These are phyloP conservation scores for Adansonia madagascariensis DNA, from an alignment of 441 rosid species.

Conservation along the genomic window DNA sequence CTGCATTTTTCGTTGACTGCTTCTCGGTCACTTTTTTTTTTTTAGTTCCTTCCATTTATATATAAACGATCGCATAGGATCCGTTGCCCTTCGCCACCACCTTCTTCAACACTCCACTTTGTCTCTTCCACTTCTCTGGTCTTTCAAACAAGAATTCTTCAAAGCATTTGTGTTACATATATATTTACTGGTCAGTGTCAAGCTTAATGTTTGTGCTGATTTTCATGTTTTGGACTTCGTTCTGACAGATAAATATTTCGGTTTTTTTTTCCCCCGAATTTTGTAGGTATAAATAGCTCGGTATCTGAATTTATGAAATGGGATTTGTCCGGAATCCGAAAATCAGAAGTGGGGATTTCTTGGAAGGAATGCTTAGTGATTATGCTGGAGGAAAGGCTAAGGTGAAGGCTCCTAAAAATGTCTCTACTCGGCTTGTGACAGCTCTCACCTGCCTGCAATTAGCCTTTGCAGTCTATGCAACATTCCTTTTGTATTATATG, in stretches of 20 bases:
- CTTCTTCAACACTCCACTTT: conserved; percentile 4
- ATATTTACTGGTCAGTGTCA: conserved; percentile 21
- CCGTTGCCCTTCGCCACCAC: conserved; percentile 35
- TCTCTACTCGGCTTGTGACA: conserved; percentile 65
- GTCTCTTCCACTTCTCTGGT: background rate
- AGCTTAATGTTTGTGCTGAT: conserved; percentile 8
- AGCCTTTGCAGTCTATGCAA: conserved; percentile 87
- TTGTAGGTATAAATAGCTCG: conserved; percentile 25
- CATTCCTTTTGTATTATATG: conserved; percentile 85
- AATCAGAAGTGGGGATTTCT: conserved; percentile 64
- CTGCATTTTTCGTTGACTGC: conserved; percentile 62
- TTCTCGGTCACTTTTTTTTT: conserved; percentile 43
- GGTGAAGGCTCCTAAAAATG: conserved; percentile 41
- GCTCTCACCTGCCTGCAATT: conserved; percentile 79
- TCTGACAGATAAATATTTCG: conserved; percentile 18
- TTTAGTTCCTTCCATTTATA: conserved; percentile 26
- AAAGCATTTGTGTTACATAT: background rate
- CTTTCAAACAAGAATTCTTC: conserved; percentile 25
- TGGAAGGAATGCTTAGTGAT: conserved; percentile 77
- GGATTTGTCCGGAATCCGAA: conserved; percentile 59
- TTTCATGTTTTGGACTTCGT: background rate
- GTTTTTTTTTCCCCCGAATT: background rate
- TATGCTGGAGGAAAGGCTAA: conserved; percentile 60
- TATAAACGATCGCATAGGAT: conserved; percentile 34
- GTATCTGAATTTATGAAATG: conserved; percentile 43